Evolutionary conservation across 371 early-diverging fungal species (phyloP), one percentile per base, ranked within the genome.

Genomic region (Mortierella sp.): DNA sequence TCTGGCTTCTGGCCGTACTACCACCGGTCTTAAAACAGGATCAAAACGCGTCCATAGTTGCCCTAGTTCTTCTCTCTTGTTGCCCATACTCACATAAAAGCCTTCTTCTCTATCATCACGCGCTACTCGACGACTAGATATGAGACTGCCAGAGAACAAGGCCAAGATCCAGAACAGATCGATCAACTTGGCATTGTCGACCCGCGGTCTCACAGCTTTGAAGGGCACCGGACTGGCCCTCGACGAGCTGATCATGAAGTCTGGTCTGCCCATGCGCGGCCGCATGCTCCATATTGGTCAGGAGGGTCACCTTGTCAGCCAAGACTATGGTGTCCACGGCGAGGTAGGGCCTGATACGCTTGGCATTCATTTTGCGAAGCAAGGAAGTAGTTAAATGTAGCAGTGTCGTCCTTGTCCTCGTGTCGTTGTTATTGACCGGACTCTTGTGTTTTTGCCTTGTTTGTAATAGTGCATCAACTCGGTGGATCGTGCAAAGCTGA

Each of bases 181-280:
- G 11, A 98, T 99, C 88, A 99, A 99, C 80, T 87, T 99, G 86
- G 98, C 99, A 3, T 90, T 99, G 4, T 97, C 98, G 0, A 92
- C 91, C 75, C 94, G 99, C 74, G 99, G 98, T 0, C 83, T 98
- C 50, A 91, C 95, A 19, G 98, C 97, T 21, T 89, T 99, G 78
- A 87, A 92, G 78, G 92, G 88, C 13, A 93, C 95, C 31, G 94
- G 94, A 0, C 89, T 94, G 13, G 91, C 81, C 9, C 79, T 97
- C 21, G 95, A 95, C 37, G 83, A 91, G 24, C 86, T 87, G 6
- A 93, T 97, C 59, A 77, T 96, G 76, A 87, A 91, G 28, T 90
- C 91, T 3, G 93, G 94, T 44, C 92, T 98, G 13, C 99, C 98
- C 2, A 98, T 99, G 98, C 92, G 91, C 54, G 98, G 97, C 1